Base-by-base conservation (phyloP, 148 eudicot genomes). In the Vaccinium darrowii region DNA sequence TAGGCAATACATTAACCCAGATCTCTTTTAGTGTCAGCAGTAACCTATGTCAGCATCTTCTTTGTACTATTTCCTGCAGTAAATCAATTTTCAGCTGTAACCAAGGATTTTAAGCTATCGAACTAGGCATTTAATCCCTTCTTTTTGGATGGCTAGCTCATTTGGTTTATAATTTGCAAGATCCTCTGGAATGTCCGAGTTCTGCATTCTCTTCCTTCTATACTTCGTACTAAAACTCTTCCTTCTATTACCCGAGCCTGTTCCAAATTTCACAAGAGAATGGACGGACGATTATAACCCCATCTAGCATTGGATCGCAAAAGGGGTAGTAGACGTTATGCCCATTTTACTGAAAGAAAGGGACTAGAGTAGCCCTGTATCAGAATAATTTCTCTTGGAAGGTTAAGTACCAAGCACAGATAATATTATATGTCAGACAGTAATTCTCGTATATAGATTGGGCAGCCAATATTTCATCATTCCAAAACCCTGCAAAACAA, bases 371-470 rank as follows among this genome's bases (percentile, higher is more conserved):
- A n/a, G 51, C 49, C 21, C 21, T 36, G 43, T 15, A 58, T 74
- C 43, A 21, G 11, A n/a, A 63, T 21, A 18, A 74, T 14, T 74
- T 74, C 50, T 33, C 49, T 33, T 18, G 74, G 39, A 69, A 69
- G 27, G n/a, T 30, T 43, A 36, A 0, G 54, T 11, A 50, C 4
- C 5, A 7, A n/a, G 53, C 25, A n/a, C 72, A 65, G 72, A 12
- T 43, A 62, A 63, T 62, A 56, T 39, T 43, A 79, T 0, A 65
- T 50, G 36, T 39, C 16, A 36, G 23, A 23, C 11, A 65, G 53
- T 27, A 25, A 15, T 10, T 79, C 39, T 53, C 15, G n/a, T 36
- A 79, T 30, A 78, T 79, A 53, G 63, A 79, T 51, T 79, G 81
- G 81, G 67, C 43, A 63, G 43, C 14, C 33, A 47, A 63, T 11